phyloP scores from a whole-genome alignment of 495 filamentous ascomycete species.

The Elaphomyces granulatus region DNA sequence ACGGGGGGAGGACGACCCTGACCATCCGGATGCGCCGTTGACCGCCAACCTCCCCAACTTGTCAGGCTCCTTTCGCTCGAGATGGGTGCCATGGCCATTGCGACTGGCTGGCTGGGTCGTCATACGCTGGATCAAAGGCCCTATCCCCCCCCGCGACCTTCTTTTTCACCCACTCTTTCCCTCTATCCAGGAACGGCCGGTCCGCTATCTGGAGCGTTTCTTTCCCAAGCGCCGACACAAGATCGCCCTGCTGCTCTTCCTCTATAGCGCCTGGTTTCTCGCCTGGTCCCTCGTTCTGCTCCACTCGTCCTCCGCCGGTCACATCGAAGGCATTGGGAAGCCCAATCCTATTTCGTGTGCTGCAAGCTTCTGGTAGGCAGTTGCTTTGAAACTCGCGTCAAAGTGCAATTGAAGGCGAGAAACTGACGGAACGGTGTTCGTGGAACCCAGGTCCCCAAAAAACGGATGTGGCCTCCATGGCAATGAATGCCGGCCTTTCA shows the following conservation, averaged over 20 bases:
- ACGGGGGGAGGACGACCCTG: no score
- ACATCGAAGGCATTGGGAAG: conserved; percentile 54
- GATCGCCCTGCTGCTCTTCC: conserved; percentile 40
- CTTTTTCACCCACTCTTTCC: conserved; percentile 59
- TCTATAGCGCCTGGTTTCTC: conserved; percentile 57
- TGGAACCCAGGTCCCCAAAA: conserved; percentile 45
- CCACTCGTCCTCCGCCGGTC: conserved; percentile 44
- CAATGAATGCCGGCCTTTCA: conserved; percentile 68
- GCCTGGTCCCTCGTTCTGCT: conserved; percentile 55
- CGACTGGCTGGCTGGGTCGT: conserved; percentile 33
- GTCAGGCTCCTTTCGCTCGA: conserved; percentile 38
- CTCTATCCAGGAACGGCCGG: conserved; percentile 50
- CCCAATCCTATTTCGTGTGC: conserved; percentile 54
- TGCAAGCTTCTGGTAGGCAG: conserved; percentile 39
- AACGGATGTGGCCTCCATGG: conserved; percentile 72
- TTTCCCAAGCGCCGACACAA: conserved; percentile 51
- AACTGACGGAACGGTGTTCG: no score
- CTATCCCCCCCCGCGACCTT: conserved; percentile 45
- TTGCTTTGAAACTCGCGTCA: not conserved
- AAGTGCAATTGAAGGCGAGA: not conserved
- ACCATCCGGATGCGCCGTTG: no score
- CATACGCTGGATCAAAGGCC: conserved; percentile 56
- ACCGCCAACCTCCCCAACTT: conserved; percentile 29
- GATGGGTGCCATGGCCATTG: conserved; percentile 37
- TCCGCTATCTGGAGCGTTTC: conserved; percentile 43